Conservation (phyloP, 805 yeast genomes). For the Komagataella mondaviorum region DNA sequence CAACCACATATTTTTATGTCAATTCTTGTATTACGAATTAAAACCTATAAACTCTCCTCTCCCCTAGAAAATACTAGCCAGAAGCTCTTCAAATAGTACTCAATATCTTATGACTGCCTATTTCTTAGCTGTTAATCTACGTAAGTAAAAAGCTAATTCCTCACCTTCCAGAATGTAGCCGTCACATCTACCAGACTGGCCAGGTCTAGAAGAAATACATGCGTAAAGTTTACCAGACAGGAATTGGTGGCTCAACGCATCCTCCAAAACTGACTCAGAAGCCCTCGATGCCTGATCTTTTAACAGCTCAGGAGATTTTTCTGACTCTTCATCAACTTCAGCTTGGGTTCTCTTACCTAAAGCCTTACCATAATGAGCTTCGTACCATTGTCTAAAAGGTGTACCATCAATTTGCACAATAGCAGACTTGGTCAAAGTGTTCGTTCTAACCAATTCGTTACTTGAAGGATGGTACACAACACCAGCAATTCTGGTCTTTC, state of each 20-base stretch:
- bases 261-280: conserved; percentile 70
- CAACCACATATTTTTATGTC: too few species aligned
- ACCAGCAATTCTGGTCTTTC: conserved; percentile 97
- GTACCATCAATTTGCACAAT: conserved; percentile 99
- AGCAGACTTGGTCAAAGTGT: conserved; percentile 98
- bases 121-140: conserved; percentile 99
- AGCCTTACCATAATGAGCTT: conserved; percentile 91
- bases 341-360: conserved; percentile 73
- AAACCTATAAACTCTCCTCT: too few species aligned
- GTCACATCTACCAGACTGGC: conserved; percentile 99
- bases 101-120: conserved; percentile 25
- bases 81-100: neutral
- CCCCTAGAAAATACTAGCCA: neutral
- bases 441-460: conserved; percentile 99
- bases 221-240: conserved; percentile 99
- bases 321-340: conserved; percentile 42
- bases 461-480: conserved; percentile 99
- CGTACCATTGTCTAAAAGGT: conserved; percentile 99
- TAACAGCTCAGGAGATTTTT: conserved; percentile 67
- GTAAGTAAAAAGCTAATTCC: conserved; percentile 99
- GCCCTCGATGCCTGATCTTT: conserved; percentile 93
- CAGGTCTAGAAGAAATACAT: conserved; percentile 98
- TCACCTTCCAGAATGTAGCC: conserved; percentile 99
- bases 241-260: conserved; percentile 91
- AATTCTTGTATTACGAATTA: too few species aligned